A percentile compares a stretch with the other conserved stretches of the same genome.
Evolutionary conservation across 164 flowering plant genomes (phyloP).

Genomic region (Paratinospora sagittata): DNA sequence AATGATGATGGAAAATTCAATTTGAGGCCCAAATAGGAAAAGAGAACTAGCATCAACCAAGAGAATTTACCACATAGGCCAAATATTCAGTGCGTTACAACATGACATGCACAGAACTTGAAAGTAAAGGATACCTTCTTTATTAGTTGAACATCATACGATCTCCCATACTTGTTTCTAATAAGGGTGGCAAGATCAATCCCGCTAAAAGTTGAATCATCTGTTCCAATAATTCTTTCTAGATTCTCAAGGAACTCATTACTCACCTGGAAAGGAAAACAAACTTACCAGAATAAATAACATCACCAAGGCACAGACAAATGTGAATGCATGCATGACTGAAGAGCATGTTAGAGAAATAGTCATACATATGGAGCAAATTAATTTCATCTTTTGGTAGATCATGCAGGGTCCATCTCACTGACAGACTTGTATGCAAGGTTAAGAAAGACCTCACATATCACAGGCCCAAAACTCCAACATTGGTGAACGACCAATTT

Average conservation of each 20-base stretch:
- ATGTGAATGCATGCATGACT: not conserved
- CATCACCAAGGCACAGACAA: not conserved
- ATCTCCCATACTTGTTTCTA: conserved; percentile 84
- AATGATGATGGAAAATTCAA: too few species aligned
- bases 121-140: conserved; percentile 59
- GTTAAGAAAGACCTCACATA: too few species aligned
- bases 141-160: conserved; percentile 91
- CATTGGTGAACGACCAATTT: not conserved
- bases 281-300: not conserved
- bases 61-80: not conserved
- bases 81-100: not conserved
- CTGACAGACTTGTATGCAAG: too few species aligned
- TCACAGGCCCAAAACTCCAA: not conserved
- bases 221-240: conserved; percentile 73
- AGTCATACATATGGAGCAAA: too few species aligned
- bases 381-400: too few species aligned
- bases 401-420: too few species aligned
- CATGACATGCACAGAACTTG: not conserved
- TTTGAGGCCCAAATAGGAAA: too few species aligned
- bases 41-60: not conserved
- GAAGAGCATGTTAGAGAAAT: too few species aligned
- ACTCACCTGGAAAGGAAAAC: conserved; percentile 34
- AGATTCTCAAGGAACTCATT: conserved; percentile 59
- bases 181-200: conserved; percentile 90
- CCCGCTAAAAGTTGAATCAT: conserved; percentile 84